Percentiles rank a stretch among this genome's conserved stretches.
These are phyloP conservation scores for Cadophora luteo-olivacea DNA, from an alignment of 2,329 filamentous ascomycete species.

Conservation along the genomic window DNA sequence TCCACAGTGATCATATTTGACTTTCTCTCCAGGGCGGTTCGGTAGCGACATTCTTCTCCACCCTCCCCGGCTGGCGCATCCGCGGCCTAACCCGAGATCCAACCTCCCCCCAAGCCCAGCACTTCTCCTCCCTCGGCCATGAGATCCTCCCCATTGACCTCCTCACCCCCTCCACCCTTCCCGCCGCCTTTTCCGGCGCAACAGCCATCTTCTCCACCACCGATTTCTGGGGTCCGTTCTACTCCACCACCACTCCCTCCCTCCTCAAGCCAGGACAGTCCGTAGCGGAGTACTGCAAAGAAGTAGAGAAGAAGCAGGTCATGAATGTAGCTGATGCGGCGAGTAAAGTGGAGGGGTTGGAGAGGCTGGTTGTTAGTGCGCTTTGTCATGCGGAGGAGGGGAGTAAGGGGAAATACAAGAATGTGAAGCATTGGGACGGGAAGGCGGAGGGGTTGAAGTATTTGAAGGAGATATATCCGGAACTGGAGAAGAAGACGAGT, in stretches of 20 bases:
- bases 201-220: slow-evolving; percentile 58
- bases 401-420: slow-evolving; percentile 50
- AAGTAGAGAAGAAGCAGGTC: slow-evolving; percentile 47
- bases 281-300: slow-evolving; percentile 37
- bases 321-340: slow-evolving; percentile 49
- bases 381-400: slow-evolving; percentile 47
- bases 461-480: slow-evolving; percentile 38
- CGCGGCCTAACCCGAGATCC: slow-evolving; percentile 35
- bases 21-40: slow-evolving; percentile 29
- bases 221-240: slow-evolving; percentile 41
- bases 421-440: slow-evolving; percentile 50
- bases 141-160: slow-evolving; percentile 52
- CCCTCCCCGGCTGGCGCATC: slow-evolving; percentile 28
- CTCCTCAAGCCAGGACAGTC: slow-evolving; percentile 32
- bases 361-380: slow-evolving; percentile 49
- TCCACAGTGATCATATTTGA: neutral
- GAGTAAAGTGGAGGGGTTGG: slow-evolving; percentile 42
- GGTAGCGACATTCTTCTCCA: slow-evolving; percentile 32
- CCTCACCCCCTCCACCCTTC: slow-evolving; percentile 47
- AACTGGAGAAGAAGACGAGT: slow-evolving; percentile 42
- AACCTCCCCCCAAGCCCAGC: slow-evolving; percentile 38
- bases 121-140: slow-evolving; percentile 48
- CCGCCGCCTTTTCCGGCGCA: slow-evolving; percentile 50
- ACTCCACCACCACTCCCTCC: slow-evolving; percentile 31
- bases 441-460: slow-evolving; percentile 44